Conservation (phyloP, 495 filamentous ascomycete genomes). For the Hyaloscypha bicolor region DNA sequence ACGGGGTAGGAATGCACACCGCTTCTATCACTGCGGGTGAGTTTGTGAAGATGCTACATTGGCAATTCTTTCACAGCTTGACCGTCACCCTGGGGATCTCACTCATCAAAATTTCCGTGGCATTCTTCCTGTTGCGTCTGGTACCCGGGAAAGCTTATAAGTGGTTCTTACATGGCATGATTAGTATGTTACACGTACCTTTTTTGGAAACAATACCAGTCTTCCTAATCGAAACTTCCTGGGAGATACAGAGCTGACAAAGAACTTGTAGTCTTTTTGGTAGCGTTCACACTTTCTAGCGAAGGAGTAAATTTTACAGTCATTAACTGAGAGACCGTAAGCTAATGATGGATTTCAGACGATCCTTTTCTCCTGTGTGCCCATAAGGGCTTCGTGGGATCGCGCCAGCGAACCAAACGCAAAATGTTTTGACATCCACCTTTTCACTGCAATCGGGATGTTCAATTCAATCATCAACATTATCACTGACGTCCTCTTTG, state of each 20-base stretch:
- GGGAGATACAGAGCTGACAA: not conserved
- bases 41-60: conserved; percentile 39
- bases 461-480: conserved; percentile 48
- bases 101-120: conserved; percentile 28
- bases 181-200: conserved; percentile 14
- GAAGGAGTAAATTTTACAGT: conserved; percentile 25
- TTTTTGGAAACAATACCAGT: not conserved
- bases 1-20: conserved; percentile 43
- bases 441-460: conserved; percentile 41
- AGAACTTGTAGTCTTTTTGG: conserved; percentile 34
- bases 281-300: conserved; percentile 38
- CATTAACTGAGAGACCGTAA: not conserved
- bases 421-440: conserved; percentile 37
- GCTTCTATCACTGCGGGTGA: conserved; percentile 33
- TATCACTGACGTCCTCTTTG: conserved; percentile 48
- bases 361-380: conserved; percentile 40
- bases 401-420: conserved; percentile 9
- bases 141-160: conserved; percentile 37
- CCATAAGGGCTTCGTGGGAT: conserved; percentile 41
- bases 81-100: conserved; percentile 34
- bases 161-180: conserved; percentile 32
- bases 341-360: conserved; percentile 24
- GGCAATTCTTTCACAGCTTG: conserved; percentile 42
- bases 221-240: not conserved
- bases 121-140: conserved; percentile 42